Base-by-base conservation (phyloP, 2,329 filamentous ascomycete genomes). In the Dryadomyces quercivorus region DNA sequence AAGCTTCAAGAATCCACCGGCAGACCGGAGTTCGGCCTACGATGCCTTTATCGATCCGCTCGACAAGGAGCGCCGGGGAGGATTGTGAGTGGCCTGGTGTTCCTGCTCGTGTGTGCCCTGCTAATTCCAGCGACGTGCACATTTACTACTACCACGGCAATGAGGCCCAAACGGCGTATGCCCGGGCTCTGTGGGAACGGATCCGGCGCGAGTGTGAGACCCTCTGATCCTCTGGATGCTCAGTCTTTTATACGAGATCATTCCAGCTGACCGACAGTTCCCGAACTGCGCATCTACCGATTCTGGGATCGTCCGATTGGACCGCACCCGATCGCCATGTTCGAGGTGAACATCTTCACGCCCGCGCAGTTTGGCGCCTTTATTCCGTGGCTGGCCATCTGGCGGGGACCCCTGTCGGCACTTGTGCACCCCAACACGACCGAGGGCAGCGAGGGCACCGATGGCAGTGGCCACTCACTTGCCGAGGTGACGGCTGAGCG, bases 341-440 rank as follows among this genome's bases (percentile, higher is more conserved):
- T 95, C 63, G 91, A 96, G 69, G 88, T 95, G 48, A 94, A 94
- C 61, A 48, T 95, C 20, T 88, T 92, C 66, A 89, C 84, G 0
- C 91, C 90, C 0, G 83, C 81, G 3, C 87, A 95, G 66, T 95
- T 95, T 63, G 90, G 90, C 0, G 90, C 91, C 0, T 94, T 95
- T 63, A 72, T 96, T 43, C 78, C 88, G 0, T 95, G 90, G 90
- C 71, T 95, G 34, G 78, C 88, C 34, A 80, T 95, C 55, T 84
- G 91, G 69, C 77, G 90, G 5, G 90, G 90, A 0, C 87, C 88
- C 2, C 68, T 95, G 57, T 90, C 85, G 50, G 89, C 74, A 4
- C 71, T 96, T 20, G 67, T 95, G 1, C 91, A 95, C 67, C 89
- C 90, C 0, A 95, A 95, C 63, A 90, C 86, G 3, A 70, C 31